These are phyloP conservation scores for Tubosaeta brunneosetosa DNA, from an alignment of 768 basidiomycete species.

Conservation along the genomic window DNA sequence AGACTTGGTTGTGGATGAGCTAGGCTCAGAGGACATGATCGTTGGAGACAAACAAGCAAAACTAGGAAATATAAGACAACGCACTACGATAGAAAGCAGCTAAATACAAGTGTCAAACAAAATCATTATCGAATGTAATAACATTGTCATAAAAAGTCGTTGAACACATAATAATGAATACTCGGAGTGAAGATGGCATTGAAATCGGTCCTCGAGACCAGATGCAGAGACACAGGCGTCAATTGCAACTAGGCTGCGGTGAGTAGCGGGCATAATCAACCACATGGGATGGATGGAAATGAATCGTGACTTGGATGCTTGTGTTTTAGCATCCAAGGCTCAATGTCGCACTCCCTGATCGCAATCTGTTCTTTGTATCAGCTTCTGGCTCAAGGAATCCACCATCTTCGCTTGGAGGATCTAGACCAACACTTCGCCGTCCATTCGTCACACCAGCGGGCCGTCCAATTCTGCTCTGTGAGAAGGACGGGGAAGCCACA, in stretches of 20 bases:
- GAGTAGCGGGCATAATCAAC: slow-evolving; percentile 9
- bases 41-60: neutral
- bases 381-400: slow-evolving; percentile 14
- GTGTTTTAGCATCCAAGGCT: slow-evolving; percentile 17
- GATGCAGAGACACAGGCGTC: slow-evolving; percentile 10
- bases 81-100: slow-evolving; percentile 1
- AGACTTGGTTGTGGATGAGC: slow-evolving; percentile 43
- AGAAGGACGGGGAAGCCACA: slow-evolving; percentile 29
- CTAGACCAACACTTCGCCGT: slow-evolving; percentile 39
- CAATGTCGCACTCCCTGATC: slow-evolving; percentile 26
- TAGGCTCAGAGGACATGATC: slow-evolving; percentile 30
- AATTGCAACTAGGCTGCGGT: slow-evolving; percentile 14
- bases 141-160: slow-evolving; percentile 25
- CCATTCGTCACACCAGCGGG: slow-evolving; percentile 37
- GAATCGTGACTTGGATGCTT: slow-evolving; percentile 15
- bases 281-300: slow-evolving; percentile 5
- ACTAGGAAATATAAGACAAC: neutral
- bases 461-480: slow-evolving; percentile 45
- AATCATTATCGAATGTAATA: slow-evolving; percentile 20
- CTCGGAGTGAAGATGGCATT: slow-evolving; percentile 13
- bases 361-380: slow-evolving; percentile 23
- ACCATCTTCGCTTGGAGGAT: slow-evolving; percentile 21
- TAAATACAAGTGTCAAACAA: slow-evolving; percentile 13
- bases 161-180: slow-evolving; percentile 11
- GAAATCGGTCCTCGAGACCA: slow-evolving; percentile 23